Evolutionary conservation across 306 rosid genomes (phyloP).

Genomic region (Gillenia trifoliata): DNA sequence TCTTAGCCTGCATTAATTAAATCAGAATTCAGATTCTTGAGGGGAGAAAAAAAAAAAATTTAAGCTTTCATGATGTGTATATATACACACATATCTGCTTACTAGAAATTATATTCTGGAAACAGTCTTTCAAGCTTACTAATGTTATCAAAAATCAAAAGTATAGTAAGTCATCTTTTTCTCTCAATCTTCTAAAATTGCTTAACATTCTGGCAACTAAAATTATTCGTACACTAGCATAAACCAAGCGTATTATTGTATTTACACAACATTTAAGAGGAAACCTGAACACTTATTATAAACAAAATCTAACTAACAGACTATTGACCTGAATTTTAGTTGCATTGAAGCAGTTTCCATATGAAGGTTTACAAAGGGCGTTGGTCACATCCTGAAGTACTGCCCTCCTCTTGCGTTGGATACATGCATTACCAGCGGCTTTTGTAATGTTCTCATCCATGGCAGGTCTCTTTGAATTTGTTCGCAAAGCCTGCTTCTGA

Average conservation of each 20-base stretch:
- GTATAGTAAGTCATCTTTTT: background rate
- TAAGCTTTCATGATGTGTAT: background rate
- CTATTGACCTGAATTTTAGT: slow-evolving; percentile 56
- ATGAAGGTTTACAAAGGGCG: slow-evolving; percentile 40
- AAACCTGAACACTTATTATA: background rate
- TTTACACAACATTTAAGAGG: background rate
- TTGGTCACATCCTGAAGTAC: slow-evolving; percentile 74
- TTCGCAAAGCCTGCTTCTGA: slow-evolving; percentile 37
- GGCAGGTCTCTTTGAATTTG: slow-evolving; percentile 41
- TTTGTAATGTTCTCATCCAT: slow-evolving; percentile 22
- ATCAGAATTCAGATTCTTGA: slow-evolving; percentile 11
- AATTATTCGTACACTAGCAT: background rate
- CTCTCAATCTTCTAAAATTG: background rate
- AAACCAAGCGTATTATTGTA: background rate
- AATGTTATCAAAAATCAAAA: background rate
- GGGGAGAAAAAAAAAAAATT: background rate
- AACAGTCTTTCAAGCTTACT: background rate
- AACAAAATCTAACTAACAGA: background rate
- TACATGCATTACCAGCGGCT: slow-evolving; percentile 31
- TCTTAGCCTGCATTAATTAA: slow-evolving; percentile 44
- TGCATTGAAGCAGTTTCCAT: slow-evolving; percentile 40
- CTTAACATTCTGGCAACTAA: background rate
- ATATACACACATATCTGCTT: background rate
- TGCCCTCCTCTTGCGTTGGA: slow-evolving; percentile 52
- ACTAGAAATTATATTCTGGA: background rate